Conservation (phyloP, 2,329 filamentous ascomycete genomes). For the Daldinia sp. region DNA sequence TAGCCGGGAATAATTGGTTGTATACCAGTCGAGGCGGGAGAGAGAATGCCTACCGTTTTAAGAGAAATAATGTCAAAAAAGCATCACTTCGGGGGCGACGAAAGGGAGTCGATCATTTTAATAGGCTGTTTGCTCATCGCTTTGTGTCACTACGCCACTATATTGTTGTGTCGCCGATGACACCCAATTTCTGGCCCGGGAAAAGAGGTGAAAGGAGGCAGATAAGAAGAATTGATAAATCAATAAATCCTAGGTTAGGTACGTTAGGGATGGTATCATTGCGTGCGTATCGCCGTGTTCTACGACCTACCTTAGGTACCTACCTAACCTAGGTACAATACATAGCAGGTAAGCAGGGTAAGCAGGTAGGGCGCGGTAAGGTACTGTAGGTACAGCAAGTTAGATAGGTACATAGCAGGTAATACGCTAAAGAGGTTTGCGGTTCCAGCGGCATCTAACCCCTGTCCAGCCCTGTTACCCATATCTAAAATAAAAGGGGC, state of each 20-base stretch:
- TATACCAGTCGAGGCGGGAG: constrained; percentile 10
- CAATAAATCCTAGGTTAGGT: not conserved
- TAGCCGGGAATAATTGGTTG: not conserved
- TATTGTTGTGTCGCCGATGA: too few species aligned
- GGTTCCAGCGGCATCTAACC: not conserved
- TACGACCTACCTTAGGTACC: too few species aligned
- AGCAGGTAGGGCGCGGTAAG: too few species aligned
- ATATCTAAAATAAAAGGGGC: not conserved
- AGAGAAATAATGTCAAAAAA: constrained; percentile 11
- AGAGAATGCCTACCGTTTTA: constrained; percentile 16
- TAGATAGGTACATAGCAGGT: too few species aligned
- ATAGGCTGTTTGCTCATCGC: constrained; percentile 9
- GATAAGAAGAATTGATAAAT: not conserved
- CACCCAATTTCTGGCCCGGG: not conserved
- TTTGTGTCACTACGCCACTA: not conserved
- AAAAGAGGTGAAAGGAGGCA: not conserved
- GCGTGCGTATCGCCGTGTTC: not conserved
- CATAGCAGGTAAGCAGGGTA: too few species aligned
- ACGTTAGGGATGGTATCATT: not conserved
- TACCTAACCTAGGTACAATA: too few species aligned
- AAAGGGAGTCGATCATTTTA: constrained; percentile 16
- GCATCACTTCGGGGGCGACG: constrained; percentile 2
- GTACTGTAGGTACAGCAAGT: too few species aligned
- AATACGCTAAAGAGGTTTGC: not conserved
- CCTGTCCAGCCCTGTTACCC: not conserved